Evolutionary conservation across 768 basidiomycete genomes (phyloP).

Genomic region (Krasilnikovozyma curviuscula): DNA sequence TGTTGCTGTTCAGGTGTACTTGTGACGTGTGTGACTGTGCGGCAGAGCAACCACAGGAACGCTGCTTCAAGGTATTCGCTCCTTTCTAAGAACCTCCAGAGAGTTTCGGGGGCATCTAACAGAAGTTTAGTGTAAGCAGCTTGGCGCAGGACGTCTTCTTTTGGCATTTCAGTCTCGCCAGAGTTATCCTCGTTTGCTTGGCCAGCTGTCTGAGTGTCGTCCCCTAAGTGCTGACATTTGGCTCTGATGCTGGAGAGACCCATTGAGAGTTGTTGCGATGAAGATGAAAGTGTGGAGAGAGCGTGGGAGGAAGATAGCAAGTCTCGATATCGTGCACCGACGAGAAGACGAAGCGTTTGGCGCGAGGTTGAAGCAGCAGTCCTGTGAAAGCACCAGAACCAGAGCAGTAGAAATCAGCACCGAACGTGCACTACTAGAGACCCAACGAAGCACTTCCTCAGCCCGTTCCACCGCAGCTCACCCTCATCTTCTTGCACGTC

Average conservation of each 20-base stretch:
- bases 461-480: slow-evolving; percentile 11
- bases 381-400: not conserved
- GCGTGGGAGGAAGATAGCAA: slow-evolving; percentile 10
- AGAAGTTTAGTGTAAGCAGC: slow-evolving; percentile 10
- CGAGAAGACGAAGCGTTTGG: not conserved
- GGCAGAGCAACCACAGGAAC: slow-evolving; percentile 7
- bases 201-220: no score
- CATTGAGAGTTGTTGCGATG: slow-evolving; percentile 2
- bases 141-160: slow-evolving; percentile 1
- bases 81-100: slow-evolving; percentile 9
- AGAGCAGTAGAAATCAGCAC: not conserved
- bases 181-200: no score
- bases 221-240: no score
- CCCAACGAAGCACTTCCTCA: not conserved
- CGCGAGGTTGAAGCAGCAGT: no score
- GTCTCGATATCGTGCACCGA: slow-evolving; percentile 9
- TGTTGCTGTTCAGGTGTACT: no score
- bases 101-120: slow-evolving; percentile 10
- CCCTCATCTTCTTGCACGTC: not conserved
- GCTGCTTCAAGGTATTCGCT: slow-evolving; percentile 7
- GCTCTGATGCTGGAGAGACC: no score
- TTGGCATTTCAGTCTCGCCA: no score
- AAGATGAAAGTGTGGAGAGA: slow-evolving; percentile 7
- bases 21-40: no score
- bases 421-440: not conserved